Percentiles rank a stretch among this genome's conserved stretches.
Conservation (phyloP, 2,329 filamentous ascomycete genomes). For the Penicillium sp. region DNA sequence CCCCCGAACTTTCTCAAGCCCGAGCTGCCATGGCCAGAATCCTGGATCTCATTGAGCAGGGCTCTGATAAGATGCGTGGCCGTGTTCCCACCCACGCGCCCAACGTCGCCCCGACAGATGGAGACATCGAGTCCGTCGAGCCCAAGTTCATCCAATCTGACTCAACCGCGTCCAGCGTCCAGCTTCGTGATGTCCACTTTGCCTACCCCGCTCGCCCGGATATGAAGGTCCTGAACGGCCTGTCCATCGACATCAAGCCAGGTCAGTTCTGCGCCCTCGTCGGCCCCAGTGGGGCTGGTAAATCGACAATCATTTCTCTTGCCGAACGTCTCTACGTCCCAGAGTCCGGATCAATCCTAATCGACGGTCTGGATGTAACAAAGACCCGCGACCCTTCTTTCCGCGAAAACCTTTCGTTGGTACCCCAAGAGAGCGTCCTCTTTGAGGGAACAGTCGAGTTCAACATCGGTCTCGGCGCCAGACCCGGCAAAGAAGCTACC, state of each 20-base stretch:
- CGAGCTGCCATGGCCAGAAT: conserved; percentile 62
- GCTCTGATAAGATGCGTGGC: conserved; percentile 33
- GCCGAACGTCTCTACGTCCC: conserved; percentile 58
- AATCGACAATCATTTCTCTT: conserved; percentile 64
- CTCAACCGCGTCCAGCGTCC: conserved; percentile 44
- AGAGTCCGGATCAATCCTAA: conserved; percentile 50
- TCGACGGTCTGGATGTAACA: conserved; percentile 54
- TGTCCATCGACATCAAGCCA: conserved; percentile 55
- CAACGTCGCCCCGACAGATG: conserved; percentile 16
- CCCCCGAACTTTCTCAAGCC: conserved; percentile 71
- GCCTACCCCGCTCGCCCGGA: conserved; percentile 65
- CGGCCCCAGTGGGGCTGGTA: conserved; percentile 69
- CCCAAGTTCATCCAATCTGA: conserved; percentile 13
- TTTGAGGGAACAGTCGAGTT: conserved; percentile 52
- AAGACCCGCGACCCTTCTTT: conserved; percentile 40
- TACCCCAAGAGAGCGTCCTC: conserved; percentile 50
- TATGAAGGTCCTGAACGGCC: conserved; percentile 57
- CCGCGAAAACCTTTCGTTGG: conserved; percentile 47
- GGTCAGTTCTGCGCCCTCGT: conserved; percentile 54
- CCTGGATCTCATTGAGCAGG: conserved; percentile 42
- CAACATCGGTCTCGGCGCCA: conserved; percentile 48
- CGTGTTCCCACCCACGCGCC: conserved; percentile 12
- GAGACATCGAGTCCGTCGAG: conserved; percentile 23
- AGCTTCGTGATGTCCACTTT: conserved; percentile 63
- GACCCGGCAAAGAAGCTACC: conserved; percentile 56